Conservation (phyloP, 108 stramenopile species). For the Nitzschia inconspicua region DNA sequence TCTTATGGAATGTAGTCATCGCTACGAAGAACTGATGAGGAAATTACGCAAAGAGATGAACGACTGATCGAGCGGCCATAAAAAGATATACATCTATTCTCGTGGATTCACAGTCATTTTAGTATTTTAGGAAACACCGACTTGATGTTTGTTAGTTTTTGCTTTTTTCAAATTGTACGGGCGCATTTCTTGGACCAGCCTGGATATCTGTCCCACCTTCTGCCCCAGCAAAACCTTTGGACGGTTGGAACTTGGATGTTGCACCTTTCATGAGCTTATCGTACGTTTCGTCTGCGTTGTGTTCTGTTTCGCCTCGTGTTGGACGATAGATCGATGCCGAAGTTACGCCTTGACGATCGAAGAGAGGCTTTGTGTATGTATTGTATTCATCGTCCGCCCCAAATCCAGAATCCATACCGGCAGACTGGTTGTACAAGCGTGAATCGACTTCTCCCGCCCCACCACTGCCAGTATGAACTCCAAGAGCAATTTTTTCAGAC, state of each 20-base stretch:
- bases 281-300: constrained; percentile 83
- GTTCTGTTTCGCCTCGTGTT: constrained; percentile 65
- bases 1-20: constrained; percentile 68
- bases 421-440: constrained; percentile 92
- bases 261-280: constrained; percentile 69
- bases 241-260: constrained; percentile 81
- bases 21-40: constrained; percentile 77
- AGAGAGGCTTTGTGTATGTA: constrained; percentile 90
- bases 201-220: constrained; percentile 55
- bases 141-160: constrained; percentile 21
- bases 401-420: constrained; percentile 95
- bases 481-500: constrained; percentile 97
- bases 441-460: constrained; percentile 89
- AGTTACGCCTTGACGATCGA: constrained; percentile 83
- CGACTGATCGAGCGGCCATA: not conserved
- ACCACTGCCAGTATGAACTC: constrained; percentile 89
- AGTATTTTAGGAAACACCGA: no score
- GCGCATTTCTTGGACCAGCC: constrained; percentile 70
- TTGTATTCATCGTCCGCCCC: constrained; percentile 98
- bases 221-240: constrained; percentile 84
- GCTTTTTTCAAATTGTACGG: constrained; percentile 89
- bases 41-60: constrained; percentile 34
- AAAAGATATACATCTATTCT: no score
- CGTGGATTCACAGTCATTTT: no score
- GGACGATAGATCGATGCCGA: constrained; percentile 92